A percentile compares a stretch with the other conserved stretches of the same genome.
Evolutionary conservation across 768 basidiomycete species (phyloP).

Genomic region (Leccinum subtestaceum): DNA sequence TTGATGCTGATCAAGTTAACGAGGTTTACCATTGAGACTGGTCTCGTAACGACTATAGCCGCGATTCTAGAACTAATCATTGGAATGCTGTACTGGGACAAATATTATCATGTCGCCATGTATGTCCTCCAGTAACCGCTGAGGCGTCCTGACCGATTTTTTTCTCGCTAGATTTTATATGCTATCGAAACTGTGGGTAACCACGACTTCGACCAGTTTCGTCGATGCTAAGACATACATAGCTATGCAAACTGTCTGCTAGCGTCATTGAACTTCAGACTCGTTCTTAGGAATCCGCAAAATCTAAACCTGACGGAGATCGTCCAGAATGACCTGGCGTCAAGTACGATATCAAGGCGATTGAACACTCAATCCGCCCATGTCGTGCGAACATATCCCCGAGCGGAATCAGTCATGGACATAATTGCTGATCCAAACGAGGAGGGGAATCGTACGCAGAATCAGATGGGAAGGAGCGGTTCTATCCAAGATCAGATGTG

Average conservation of each 20-base stretch:
- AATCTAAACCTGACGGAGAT: background rate
- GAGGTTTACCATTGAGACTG: constrained; percentile 15
- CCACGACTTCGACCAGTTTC: too few relatives aligned
- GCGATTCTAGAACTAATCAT: constrained; percentile 7
- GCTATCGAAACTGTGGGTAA: constrained; percentile 7
- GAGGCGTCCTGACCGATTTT: background rate
- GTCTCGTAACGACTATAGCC: constrained; percentile 12
- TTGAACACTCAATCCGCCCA: background rate
- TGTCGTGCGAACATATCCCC: background rate
- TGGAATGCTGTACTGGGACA: too few relatives aligned
- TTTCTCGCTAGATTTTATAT: background rate
- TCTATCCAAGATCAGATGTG: too few relatives aligned
- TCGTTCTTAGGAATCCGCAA: background rate
- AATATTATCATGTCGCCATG: constrained; percentile 8
- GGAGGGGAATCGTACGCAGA: background rate
- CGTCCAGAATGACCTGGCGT: background rate
- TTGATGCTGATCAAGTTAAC: constrained; percentile 4
- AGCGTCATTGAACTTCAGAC: constrained; percentile 9
- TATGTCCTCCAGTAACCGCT: background rate
- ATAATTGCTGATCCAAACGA: background rate
- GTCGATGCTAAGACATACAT: background rate
- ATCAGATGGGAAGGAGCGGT: background rate
- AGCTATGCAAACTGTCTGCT: constrained; percentile 14
- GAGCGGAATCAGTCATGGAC: background rate
- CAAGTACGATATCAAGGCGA: too few relatives aligned